A percentile compares a stretch with the other conserved stretches of the same genome.
Evolutionary conservation across 2,329 filamentous ascomycete species (phyloP).

Genomic region (Penicillium sp.): DNA sequence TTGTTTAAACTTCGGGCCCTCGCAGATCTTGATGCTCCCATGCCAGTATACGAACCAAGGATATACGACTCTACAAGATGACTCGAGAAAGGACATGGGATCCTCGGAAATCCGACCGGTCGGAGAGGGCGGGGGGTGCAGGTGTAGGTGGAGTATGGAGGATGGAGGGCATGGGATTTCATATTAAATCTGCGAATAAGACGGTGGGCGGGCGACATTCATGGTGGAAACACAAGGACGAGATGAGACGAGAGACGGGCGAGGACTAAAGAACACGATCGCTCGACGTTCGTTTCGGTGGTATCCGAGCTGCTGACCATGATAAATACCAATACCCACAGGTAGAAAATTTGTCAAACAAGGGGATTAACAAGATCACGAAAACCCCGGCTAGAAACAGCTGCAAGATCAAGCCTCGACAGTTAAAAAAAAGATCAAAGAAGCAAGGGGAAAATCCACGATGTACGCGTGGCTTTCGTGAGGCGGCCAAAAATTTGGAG

Average conservation of each 20-base stretch:
- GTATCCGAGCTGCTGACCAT: slow-evolving; percentile 27
- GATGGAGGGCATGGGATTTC: slow-evolving; percentile 7
- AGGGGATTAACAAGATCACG: slow-evolving; percentile 1
- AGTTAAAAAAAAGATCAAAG: neutral
- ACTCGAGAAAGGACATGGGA: slow-evolving; percentile 4
- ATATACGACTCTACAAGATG: slow-evolving; percentile 14
- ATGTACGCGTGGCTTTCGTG: neutral
- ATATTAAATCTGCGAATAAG: slow-evolving; percentile 22
- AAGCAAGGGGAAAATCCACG: neutral
- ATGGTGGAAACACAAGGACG: slow-evolving; percentile 21
- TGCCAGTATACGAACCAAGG: neutral
- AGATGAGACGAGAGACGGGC: slow-evolving; percentile 10
- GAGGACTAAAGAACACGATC: slow-evolving; percentile 19
- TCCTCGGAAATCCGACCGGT: slow-evolving; percentile 13
- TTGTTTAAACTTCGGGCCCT: neutral
- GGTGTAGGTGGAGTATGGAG: neutral
- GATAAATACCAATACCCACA: slow-evolving; percentile 22
- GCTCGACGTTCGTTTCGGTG: slow-evolving; percentile 26
- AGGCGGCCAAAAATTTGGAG: neutral
- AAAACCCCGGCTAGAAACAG: slow-evolving; percentile 1
- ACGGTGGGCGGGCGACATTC: slow-evolving; percentile 20
- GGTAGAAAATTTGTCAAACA: slow-evolving; percentile 6
- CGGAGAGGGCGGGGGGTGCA: slow-evolving; percentile 14
- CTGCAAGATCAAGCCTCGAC: neutral
- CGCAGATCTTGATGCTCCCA: neutral